These are phyloP conservation scores for Candida pseudofarinosa DNA, from an alignment of 805 yeast genomes.

Conservation along the genomic window DNA sequence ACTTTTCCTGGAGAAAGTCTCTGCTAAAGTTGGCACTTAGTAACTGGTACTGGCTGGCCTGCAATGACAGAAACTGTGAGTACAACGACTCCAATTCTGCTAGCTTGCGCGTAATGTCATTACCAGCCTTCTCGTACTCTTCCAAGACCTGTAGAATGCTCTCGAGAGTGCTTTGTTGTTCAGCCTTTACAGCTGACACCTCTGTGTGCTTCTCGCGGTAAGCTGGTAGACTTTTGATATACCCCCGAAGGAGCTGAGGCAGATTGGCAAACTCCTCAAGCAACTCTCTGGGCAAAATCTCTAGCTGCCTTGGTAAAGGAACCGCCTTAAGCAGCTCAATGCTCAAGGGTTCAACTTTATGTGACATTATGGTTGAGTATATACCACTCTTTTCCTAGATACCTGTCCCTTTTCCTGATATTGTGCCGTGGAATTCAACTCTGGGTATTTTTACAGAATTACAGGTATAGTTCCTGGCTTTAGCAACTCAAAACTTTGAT, in stretches of 20 bases:
- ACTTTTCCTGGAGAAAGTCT: constrained; percentile 26
- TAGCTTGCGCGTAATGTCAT: constrained; percentile 21
- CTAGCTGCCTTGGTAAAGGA: constrained; percentile 27
- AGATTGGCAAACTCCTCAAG: constrained; percentile 23
- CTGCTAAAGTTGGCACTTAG: constrained; percentile 34
- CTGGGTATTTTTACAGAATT: too few species aligned
- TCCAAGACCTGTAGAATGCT: constrained; percentile 14
- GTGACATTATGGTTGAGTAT: background rate
- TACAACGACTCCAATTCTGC: constrained; percentile 20
- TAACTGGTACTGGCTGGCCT: constrained; percentile 36
- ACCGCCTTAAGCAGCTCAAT: constrained; percentile 8
- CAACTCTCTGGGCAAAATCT: constrained; percentile 24
- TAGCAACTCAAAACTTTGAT: too few species aligned
- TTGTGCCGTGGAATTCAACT: too few species aligned
- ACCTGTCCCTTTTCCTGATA: background rate
- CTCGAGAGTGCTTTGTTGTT: constrained; percentile 13
- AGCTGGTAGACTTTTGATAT: constrained; percentile 20
- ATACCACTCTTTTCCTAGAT: background rate
- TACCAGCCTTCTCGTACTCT: constrained; percentile 18
- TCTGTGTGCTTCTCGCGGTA: constrained; percentile 9
- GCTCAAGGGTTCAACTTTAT: constrained; percentile 7
- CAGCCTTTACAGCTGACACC: background rate
- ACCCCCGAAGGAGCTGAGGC: constrained; percentile 29
- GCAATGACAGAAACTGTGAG: constrained; percentile 30
- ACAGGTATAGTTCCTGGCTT: too few species aligned